Evolutionary conservation across 2,329 filamentous ascomycete genomes (phyloP).

Genomic region (Colletotrichum spaethianum): DNA sequence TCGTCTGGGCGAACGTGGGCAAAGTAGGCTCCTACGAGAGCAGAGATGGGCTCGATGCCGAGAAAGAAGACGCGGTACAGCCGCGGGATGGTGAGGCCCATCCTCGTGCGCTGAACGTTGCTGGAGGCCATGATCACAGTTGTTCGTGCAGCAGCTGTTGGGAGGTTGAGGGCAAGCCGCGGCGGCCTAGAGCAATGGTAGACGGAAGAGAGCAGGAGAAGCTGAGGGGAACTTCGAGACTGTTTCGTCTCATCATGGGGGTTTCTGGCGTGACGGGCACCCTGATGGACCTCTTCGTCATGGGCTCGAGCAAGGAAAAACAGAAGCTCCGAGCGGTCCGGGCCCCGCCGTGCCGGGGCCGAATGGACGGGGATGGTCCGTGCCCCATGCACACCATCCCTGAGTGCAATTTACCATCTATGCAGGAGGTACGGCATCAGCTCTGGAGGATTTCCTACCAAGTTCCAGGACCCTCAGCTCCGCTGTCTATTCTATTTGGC

Average conservation of each 20-base stretch:
- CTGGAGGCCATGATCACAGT: slow-evolving; percentile 42
- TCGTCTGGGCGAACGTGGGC: slow-evolving; percentile 63
- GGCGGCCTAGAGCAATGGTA: neutral
- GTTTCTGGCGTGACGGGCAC: slow-evolving; percentile 35
- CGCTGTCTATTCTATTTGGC: neutral
- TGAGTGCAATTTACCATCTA: neutral
- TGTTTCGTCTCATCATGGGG: slow-evolving; percentile 36
- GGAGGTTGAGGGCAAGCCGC: neutral
- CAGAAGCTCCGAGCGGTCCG: slow-evolving; percentile 19
- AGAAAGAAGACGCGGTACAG: slow-evolving; percentile 82
- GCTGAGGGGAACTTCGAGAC: slow-evolving; percentile 11
- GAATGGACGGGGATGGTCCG: slow-evolving; percentile 3
- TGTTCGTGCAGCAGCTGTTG: neutral
- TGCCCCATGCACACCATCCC: neutral
- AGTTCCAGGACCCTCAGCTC: neutral
- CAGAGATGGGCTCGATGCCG: slow-evolving; percentile 74
- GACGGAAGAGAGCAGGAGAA: neutral
- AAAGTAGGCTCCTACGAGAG: slow-evolving; percentile 67
- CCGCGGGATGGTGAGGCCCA: slow-evolving; percentile 67
- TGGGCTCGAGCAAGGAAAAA: slow-evolving; percentile 30
- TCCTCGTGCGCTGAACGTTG: slow-evolving; percentile 25
- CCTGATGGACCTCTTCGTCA: slow-evolving; percentile 33
- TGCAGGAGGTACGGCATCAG: neutral
- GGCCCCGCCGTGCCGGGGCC: neutral
- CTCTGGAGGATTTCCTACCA: neutral